A percentile compares a stretch with the other conserved stretches of the same genome.
These are phyloP conservation scores for Helotiales sp. DNA, from an alignment of 2,329 filamentous ascomycete genomes.

Conservation along the genomic window DNA sequence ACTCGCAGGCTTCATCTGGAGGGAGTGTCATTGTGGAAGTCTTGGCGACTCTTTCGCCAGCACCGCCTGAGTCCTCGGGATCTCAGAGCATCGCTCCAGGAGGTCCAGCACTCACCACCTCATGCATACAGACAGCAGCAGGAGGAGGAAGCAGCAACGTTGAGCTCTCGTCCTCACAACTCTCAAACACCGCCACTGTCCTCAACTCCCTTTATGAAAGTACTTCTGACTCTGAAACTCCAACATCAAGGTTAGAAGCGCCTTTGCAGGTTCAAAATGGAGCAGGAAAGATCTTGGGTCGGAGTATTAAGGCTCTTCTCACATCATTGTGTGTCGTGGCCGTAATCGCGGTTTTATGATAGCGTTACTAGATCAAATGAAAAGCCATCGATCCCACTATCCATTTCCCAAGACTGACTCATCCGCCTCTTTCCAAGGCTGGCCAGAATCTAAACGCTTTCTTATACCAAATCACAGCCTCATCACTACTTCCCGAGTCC, in stretches of 20 bases:
- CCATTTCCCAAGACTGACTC: no score
- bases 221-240: neutral
- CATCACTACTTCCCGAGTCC: conserved; percentile 7
- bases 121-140: neutral
- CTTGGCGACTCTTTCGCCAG: no score
- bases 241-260: neutral
- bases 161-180: no score
- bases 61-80: no score
- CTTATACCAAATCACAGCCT: conserved; percentile 20
- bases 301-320: no score
- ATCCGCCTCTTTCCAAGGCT: conserved; percentile 5
- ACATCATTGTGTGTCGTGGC: neutral
- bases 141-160: no score
- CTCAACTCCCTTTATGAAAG: no score
- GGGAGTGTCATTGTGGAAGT: no score
- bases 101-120: neutral
- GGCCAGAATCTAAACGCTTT: conserved; percentile 15
- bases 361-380: neutral
- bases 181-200: no score
- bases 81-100: neutral
- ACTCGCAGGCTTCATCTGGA: no score
- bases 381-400: conserved; percentile 1
- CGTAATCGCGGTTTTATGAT: neutral
- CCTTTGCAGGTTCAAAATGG: neutral
- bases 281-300: no score